Conservation (phyloP, 768 basidiomycete genomes). For the Cubamyces lactineus region DNA sequence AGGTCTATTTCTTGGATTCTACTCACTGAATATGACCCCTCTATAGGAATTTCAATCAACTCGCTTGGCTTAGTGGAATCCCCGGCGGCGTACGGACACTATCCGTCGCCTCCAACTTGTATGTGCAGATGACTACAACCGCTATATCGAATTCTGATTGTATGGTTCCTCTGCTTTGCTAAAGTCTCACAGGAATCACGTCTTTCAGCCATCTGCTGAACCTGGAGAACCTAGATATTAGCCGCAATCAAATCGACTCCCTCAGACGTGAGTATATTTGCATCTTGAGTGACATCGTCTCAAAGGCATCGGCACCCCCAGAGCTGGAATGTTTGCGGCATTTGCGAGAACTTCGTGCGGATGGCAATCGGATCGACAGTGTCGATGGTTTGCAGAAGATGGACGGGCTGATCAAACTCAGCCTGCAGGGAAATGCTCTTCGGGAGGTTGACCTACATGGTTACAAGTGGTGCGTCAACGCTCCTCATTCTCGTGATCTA, state of each 20-base stretch:
- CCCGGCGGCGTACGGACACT: conserved; percentile 73
- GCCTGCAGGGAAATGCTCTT: conserved; percentile 76
- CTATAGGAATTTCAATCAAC: conserved; percentile 68
- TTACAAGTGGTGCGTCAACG: conserved; percentile 67
- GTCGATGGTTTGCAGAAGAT: conserved; percentile 78
- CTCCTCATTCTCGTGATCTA: background rate
- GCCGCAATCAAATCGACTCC: conserved; percentile 86
- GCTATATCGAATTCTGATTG: background rate
- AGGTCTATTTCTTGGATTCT: background rate
- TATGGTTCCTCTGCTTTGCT: background rate
- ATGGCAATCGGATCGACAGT: conserved; percentile 77
- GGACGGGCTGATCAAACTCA: conserved; percentile 83
- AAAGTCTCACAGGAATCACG: conserved; percentile 80
- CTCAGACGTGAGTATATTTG: conserved; percentile 68
- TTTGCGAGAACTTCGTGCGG: conserved; percentile 87
- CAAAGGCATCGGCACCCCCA: conserved; percentile 38
- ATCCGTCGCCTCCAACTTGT: conserved; percentile 79
- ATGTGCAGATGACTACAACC: conserved; percentile 33
- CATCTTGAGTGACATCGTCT: too few species aligned
- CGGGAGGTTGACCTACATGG: conserved; percentile 58
- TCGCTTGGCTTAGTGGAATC: conserved; percentile 81
- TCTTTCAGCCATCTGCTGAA: conserved; percentile 87
- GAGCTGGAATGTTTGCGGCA: conserved; percentile 85
- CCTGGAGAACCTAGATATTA: conserved; percentile 89
- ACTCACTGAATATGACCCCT: background rate